phyloP scores from a whole-genome alignment of 169 alveolate genomes.

The Cryptosporidium xiaoi region DNA sequence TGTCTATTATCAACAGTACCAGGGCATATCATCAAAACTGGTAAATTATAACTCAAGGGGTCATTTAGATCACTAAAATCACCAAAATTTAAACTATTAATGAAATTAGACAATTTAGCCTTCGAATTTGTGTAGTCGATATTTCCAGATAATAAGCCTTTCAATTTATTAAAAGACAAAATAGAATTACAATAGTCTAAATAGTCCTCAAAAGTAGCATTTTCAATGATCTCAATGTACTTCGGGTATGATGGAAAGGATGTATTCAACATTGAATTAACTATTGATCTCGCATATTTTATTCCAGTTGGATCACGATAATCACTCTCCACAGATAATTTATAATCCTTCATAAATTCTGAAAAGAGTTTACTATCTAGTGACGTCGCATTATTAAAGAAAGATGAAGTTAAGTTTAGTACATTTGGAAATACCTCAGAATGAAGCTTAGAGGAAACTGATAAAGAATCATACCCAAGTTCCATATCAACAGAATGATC shows the following conservation, averaged over 20 bases:
- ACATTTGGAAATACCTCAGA: conserved; percentile 37
- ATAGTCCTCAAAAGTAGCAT: conserved; percentile 5
- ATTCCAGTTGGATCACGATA: conserved; percentile 20
- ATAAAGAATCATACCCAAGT: conserved; percentile 33
- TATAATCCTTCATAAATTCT: neutral
- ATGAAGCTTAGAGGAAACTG: conserved; percentile 18
- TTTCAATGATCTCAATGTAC: conserved; percentile 7
- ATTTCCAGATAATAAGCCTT: conserved; percentile 47
- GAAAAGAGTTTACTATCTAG: conserved; percentile 5
- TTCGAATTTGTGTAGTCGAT: neutral
- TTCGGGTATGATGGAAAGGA: conserved; percentile 35
- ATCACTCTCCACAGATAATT: conserved; percentile 5
- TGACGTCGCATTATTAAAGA: conserved; percentile 42
- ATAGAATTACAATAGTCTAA: conserved; percentile 32
- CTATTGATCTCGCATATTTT: conserved; percentile 21
- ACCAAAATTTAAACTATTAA: conserved; percentile 39
- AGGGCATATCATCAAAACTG: conserved; percentile 20
- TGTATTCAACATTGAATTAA: conserved; percentile 25
- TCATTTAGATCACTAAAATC: conserved; percentile 4
- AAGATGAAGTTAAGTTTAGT: conserved; percentile 11
- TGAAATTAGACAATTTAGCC: conserved; percentile 1
- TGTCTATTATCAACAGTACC: conserved; percentile 11
- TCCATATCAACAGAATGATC: conserved; percentile 8
- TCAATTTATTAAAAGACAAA: conserved; percentile 11
- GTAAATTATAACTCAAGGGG: conserved; percentile 27